A percentile compares a stretch with the other conserved stretches of the same genome.
These are phyloP conservation scores for Geotrichum aggregatum DNA, from an alignment of 1,139 yeast genomes.

Conservation along the genomic window DNA sequence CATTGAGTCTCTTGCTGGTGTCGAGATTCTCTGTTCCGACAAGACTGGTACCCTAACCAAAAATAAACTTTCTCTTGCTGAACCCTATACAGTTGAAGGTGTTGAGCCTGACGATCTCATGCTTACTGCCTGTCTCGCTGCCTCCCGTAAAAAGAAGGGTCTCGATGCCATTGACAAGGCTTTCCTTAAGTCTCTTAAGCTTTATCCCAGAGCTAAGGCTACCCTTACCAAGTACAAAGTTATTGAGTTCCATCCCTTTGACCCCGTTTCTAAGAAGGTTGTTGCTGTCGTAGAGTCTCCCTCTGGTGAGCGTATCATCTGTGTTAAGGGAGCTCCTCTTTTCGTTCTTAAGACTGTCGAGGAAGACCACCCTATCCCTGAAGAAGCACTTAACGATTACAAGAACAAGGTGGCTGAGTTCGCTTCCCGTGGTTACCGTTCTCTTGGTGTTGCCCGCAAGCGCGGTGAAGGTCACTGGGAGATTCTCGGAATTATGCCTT, in stretches of 20 bases:
- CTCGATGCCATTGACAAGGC: constrained; percentile 90
- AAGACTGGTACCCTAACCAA: constrained; percentile 99
- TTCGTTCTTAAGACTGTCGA: constrained; percentile 67
- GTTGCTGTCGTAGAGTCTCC: constrained; percentile 66
- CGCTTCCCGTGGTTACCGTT: constrained; percentile 71
- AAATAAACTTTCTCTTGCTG: constrained; percentile 93
- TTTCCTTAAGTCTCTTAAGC: constrained; percentile 71
- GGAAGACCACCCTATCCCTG: constrained; percentile 65
- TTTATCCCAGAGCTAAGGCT: constrained; percentile 55
- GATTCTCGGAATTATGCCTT: constrained; percentile 68
- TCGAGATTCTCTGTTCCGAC: constrained; percentile 97
- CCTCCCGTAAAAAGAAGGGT: constrained; percentile 98
- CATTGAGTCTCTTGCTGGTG: constrained; percentile 98
- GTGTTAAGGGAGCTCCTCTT: constrained; percentile 72
- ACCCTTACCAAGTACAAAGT: constrained; percentile 64
- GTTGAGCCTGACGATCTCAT: constrained; percentile 95
- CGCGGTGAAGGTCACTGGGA: constrained; percentile 72
- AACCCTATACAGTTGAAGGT: constrained; percentile 99
- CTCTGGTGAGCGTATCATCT: constrained; percentile 60
- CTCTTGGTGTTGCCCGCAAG: constrained; percentile 71
- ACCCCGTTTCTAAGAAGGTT: constrained; percentile 69
- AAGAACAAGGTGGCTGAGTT: constrained; percentile 69
- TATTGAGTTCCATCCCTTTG: constrained; percentile 65
- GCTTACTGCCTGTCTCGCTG: constrained; percentile 98
- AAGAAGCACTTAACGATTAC: constrained; percentile 59